Percentiles rank a stretch among this genome's conserved stretches.
phyloP scores from a whole-genome alignment of 2,329 filamentous ascomycete species.

The Hymenoscyphus occultus region DNA sequence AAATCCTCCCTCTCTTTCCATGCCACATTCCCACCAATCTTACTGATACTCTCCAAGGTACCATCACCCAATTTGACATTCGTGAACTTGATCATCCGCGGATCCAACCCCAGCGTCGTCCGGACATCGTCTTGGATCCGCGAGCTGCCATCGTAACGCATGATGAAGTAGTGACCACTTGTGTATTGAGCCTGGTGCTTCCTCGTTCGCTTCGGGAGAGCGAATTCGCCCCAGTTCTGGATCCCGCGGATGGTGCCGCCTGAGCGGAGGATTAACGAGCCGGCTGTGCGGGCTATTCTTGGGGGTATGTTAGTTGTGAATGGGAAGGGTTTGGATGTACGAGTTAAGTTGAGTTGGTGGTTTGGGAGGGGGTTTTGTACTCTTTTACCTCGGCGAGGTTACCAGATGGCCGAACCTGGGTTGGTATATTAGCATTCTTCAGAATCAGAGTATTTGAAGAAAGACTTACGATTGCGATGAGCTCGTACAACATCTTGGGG shows the following conservation, averaged over 20 bases:
- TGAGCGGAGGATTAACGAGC: conserved; percentile 75
- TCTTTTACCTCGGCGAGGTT: conserved; percentile 91
- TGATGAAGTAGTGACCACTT: conserved; percentile 92
- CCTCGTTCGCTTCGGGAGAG: conserved; percentile 74
- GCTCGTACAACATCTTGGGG: conserved; percentile 85
- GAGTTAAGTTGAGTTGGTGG: conserved; percentile 5
- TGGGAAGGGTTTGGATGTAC: background rate
- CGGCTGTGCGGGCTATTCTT: conserved; percentile 85
- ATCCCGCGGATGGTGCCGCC: conserved; percentile 89
- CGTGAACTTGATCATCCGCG: conserved; percentile 81
- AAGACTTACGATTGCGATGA: conserved; percentile 82
- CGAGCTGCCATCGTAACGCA: conserved; percentile 85
- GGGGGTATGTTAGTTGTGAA: conserved; percentile 18
- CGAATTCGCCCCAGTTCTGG: conserved; percentile 92
- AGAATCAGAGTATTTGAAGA: background rate
- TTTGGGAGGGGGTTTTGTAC: conserved; percentile 50
- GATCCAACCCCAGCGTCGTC: conserved; percentile 77
- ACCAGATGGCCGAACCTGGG: conserved; percentile 79
- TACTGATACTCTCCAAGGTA: conserved; percentile 48
- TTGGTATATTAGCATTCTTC: background rate
- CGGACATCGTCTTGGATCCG: conserved; percentile 72
- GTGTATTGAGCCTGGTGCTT: conserved; percentile 81
- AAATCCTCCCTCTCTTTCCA: conserved; percentile 30
- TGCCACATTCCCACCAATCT: conserved; percentile 33
- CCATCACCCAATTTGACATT: conserved; percentile 80